Evolutionary conservation across 1,284 basidiomycete genomes (phyloP), one percentile per base, ranked within the genome.

Genomic region (Tilletiopsis washingtonensis): DNA sequence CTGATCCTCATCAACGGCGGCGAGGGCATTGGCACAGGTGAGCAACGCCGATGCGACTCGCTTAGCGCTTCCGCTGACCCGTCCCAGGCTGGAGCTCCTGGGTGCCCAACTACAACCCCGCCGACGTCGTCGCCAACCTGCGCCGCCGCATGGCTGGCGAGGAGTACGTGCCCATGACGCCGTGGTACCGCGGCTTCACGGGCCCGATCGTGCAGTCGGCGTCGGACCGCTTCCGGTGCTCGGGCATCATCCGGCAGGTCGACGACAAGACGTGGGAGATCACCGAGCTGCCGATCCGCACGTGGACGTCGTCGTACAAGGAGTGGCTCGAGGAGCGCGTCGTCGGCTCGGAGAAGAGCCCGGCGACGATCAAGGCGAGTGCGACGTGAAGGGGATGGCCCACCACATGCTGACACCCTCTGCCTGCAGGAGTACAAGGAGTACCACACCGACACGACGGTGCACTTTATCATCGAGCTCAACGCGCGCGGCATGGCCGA

Each of bases 61-160:
- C n/a, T n/a, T n/a, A n/a, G n/a, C n/a, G n/a, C n/a, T n/a, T n/a
- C n/a, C n/a, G n/a, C n/a, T n/a, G n/a, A n/a, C n/a, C n/a, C n/a
- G n/a, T n/a, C n/a, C n/a, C n/a, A n/a, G 91, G 93, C 54, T 99
- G 94, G 93, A 93, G 89, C 69, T 96, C 94, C 0, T 83, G 77
- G 40, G 80, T 99, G 47, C 94, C 94, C 9, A 88, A 86, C 69
- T 98, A 85, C 78, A 97, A 98, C 73, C 94, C 94, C 0, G 75
- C 75, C 23, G 93, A 97, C 54, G 84, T 99, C 43, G 86, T 97
- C 17, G 80, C 80, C 24, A 98, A 98, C 74, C 74, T 99, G 43
- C 83, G 84, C 11, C 81, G 88, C 4, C 76, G 93, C 61, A 91
- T 98, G 88, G 79, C 80, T 0, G 86, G 83, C 37, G 87, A 96